Base-by-base conservation (phyloP, 352 stramenopile species). In the Phytopythium oedochilum region DNA sequence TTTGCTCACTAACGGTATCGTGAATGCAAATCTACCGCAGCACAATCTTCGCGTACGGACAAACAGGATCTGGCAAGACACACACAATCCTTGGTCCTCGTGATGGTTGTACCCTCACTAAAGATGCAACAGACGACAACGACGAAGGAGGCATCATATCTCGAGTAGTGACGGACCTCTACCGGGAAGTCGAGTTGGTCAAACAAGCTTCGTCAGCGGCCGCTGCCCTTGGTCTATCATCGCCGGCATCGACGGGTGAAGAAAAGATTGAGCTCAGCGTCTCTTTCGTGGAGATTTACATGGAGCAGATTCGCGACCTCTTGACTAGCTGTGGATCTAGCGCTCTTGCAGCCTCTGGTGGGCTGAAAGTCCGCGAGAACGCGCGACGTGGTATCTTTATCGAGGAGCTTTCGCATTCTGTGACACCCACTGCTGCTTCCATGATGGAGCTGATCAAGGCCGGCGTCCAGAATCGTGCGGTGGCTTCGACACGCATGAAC, bases 11-110 rank as follows among this genome's bases (percentile, higher is more conserved):
- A 39, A 39, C 34, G 34, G 2, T 17, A 5, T 46, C 40, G 3
- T 23, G 23, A 29, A 22, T 5, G 31, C 18, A 97, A 98, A 39
- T 36, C 1, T 49, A 25, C 15, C 61, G 76, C 68, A 95, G 77
- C 61, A 97, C 89, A 2, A 86, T 97, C 11, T 97, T 98, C 66
- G 92, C 92, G 25, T 98, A 98, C 67, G 94, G 94, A 42, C 96
- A 98, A 72, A 96, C n/a, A n/a, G n/a, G n/a, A n/a, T n/a, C n/a
- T n/a, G n/a, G n/a, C n/a, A n/a, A n/a, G n/a, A n/a, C n/a, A 77
- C 82, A 92, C 55, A 92, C 82, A 23, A 89, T 92, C 40, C 61
- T 88, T 5, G 82, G 82, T 0, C 78, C 79, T 11, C 83, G 82
- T 28, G 79, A 89, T 59, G 78, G 80, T 12, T 36, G 26, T 20